Evolutionary conservation across 2,329 filamentous ascomycete species (phyloP).

Genomic region (Claviceps humidiphila): DNA sequence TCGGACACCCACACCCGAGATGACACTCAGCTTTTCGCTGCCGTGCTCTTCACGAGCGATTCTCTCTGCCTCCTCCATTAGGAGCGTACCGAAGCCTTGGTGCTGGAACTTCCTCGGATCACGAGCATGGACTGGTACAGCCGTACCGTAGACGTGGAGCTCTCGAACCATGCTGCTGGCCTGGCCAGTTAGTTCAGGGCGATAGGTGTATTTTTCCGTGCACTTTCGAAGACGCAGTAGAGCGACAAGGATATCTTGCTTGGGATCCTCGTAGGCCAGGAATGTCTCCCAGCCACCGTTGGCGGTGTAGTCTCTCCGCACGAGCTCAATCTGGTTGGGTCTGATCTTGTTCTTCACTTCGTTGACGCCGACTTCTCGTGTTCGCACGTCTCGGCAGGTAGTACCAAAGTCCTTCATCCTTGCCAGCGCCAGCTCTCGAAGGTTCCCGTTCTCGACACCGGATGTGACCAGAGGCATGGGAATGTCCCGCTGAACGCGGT

Average conservation of each 20-base stretch:
- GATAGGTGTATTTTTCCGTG: constrained; percentile 80
- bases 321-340: constrained; percentile 88
- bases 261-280: constrained; percentile 92
- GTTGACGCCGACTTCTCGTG: constrained; percentile 93
- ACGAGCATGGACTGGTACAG: constrained; percentile 90
- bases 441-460: constrained; percentile 93
- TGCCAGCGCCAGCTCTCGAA: constrained; percentile 85
- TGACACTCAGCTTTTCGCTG: constrained; percentile 88
- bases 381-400: constrained; percentile 89
- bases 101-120: constrained; percentile 97
- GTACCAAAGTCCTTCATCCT: constrained; percentile 99
- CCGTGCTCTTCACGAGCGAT: constrained; percentile 92
- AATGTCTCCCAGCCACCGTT: constrained; percentile 99
- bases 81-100: constrained; percentile 85
- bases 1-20: constrained; percentile 91
- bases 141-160: constrained; percentile 91
- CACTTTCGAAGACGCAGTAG: constrained; percentile 83
- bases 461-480: constrained; percentile 99
- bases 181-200: constrained; percentile 72
- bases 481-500: constrained; percentile 95
- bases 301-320: constrained; percentile 83
- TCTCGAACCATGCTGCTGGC: constrained; percentile 87
- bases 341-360: constrained; percentile 98
- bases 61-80: constrained; percentile 96
- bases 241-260: constrained; percentile 94